phyloP scores from a whole-genome alignment of 2,329 filamentous ascomycete genomes.

The Monilinia aucupariae region DNA sequence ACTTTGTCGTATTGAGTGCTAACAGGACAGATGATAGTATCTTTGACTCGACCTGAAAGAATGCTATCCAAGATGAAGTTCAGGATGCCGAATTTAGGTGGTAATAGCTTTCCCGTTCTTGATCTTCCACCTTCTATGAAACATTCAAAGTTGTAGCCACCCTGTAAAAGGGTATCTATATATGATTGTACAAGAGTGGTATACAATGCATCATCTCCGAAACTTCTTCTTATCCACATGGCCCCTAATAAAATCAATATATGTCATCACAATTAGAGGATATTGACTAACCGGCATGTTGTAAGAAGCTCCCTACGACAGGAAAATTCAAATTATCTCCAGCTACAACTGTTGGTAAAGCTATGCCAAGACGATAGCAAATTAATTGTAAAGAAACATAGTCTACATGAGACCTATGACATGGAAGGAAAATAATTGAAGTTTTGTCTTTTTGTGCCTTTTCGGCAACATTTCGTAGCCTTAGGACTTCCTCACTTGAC shows the following conservation, averaged over 20 bases:
- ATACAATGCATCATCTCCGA: conserved; percentile 88
- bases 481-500: conserved; percentile 85
- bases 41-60: conserved; percentile 78
- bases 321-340: conserved; percentile 97
- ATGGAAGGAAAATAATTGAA: conserved; percentile 92
- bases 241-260: conserved; percentile 48
- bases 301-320: conserved; percentile 79
- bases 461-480: conserved; percentile 75
- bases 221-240: conserved; percentile 92
- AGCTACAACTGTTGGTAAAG: conserved; percentile 83
- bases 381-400: conserved; percentile 94
- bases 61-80: conserved; percentile 88
- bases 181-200: conserved; percentile 92
- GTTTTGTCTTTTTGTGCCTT: conserved; percentile 81
- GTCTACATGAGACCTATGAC: conserved; percentile 91
- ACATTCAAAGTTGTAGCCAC: conserved; percentile 92
- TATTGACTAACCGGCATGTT: conserved; percentile 64
- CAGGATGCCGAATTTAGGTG: conserved; percentile 92
- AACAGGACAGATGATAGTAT: conserved; percentile 90
- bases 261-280: not conserved
- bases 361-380: conserved; percentile 87
- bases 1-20: conserved; percentile 99
- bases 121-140: conserved; percentile 96
- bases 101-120: conserved; percentile 84
- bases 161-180: conserved; percentile 84